Base-by-base conservation (phyloP, 1,284 basidiomycete genomes). In the Microbotryum saponariae region DNA sequence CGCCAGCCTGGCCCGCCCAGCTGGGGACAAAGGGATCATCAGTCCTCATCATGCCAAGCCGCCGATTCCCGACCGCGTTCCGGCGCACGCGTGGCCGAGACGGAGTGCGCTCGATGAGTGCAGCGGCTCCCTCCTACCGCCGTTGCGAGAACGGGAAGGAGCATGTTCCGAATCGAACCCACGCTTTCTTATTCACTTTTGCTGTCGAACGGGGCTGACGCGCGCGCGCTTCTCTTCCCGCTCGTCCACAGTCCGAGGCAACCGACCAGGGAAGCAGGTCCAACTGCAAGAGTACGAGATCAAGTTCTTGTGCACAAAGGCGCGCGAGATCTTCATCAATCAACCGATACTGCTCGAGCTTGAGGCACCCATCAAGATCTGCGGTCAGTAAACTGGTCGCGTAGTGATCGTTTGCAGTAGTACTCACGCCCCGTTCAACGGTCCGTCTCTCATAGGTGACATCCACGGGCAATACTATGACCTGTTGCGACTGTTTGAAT, bases 381-480 rank as follows among this genome's bases (percentile, higher is more conserved):
- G 91, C 75, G 91, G 91, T 91, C 70, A 71, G 88, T 84, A 50
- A 21, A 20, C n/a, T n/a, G 31, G 4, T 18, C 9, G 37, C 33
- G 31, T 31, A 12, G 20, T 21, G 23, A 37, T 33, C 18, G 21
- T 5, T 21, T 42, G 31, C 27, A 20, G 5, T 23, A 10, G 9
- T 3, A 16, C n/a, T 50, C n/a, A 23, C 44, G 20, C 37, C 2
- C 18, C 9, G 21, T 16, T 18, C 58, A 52, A 49, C 51, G 44
- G 16, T 47, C 3, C 20, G 4, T 10, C 20, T 18, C 56, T 48
- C 37, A 47, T 73, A 90, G 89, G 90, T 74, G 91, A 94, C 76
- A 93, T 93, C 68, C 91, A 94, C 72, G 91, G 91, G 60, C 91
- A 94, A 80, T 94, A 94, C 77, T 93, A 93, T 76, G 91, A 94